A percentile compares a stretch with the other conserved stretches of the same genome.
Conservation (phyloP, 805 yeast species). For the Monosporozyma siamensis region DNA sequence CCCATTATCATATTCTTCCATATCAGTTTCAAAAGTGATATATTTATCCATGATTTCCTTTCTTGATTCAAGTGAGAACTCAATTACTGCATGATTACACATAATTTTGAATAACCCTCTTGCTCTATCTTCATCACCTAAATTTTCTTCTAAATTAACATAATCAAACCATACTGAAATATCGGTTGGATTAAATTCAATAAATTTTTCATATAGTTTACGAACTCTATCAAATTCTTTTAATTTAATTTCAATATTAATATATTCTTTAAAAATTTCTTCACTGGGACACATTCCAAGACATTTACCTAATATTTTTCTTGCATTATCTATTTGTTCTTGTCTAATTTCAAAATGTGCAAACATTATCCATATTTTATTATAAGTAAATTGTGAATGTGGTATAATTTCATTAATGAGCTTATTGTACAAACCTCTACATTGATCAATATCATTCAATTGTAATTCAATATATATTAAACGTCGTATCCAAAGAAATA, state of each 20-base stretch:
- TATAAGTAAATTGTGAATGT: conserved; percentile 52
- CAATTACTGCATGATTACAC: conserved; percentile 16
- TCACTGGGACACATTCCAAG: conserved; percentile 59
- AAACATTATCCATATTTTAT: conserved; percentile 62
- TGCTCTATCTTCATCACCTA: conserved; percentile 66
- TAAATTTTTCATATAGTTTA: conserved; percentile 54
- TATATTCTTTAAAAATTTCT: conserved; percentile 53
- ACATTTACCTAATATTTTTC: conserved; percentile 63
- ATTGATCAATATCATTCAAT: conserved; percentile 33
- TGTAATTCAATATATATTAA: conserved; percentile 53
- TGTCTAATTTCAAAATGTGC: conserved; percentile 70
- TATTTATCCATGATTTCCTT: conserved; percentile 31
- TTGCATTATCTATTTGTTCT: conserved; percentile 39
- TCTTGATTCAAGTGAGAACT: conserved; percentile 10
- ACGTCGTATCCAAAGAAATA: conserved; percentile 61
- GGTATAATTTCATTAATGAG: conserved; percentile 43
- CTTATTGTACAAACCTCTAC: conserved; percentile 44
- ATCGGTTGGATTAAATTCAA: conserved; percentile 23
- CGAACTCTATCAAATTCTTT: conserved; percentile 79
- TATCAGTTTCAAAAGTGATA: conserved; percentile 55
- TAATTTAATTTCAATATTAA: conserved; percentile 53
- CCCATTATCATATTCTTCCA: conserved; percentile 46
- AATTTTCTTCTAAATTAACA: conserved; percentile 54
- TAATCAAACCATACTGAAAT: conserved; percentile 47
- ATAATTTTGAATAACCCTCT: conserved; percentile 53